Evolutionary conservation across 768 basidiomycete species (phyloP).

Genomic region (Suillus fuscotomentosus): DNA sequence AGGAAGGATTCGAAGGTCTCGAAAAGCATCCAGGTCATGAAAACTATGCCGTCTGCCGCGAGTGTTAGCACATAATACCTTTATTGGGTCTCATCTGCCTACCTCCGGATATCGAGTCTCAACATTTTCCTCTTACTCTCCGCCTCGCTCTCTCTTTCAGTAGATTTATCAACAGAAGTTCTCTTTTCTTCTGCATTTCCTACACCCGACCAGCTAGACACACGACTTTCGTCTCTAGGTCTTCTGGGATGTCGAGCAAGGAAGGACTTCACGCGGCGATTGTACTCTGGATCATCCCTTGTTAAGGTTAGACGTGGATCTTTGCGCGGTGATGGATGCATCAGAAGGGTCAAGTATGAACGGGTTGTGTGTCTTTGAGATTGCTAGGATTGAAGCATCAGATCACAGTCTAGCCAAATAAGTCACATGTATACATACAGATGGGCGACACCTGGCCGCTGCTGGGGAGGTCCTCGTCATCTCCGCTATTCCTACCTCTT

Average conservation of each 20-base stretch:
- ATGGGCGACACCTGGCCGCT: slow-evolving; percentile 76
- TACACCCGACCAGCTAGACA: slow-evolving; percentile 49
- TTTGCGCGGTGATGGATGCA: slow-evolving; percentile 5
- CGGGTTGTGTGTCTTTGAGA: slow-evolving; percentile 20
- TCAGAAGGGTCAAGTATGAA: slow-evolving; percentile 30
- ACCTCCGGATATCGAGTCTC: slow-evolving; percentile 4
- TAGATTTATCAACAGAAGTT: slow-evolving; percentile 4
- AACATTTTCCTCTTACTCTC: slow-evolving; percentile 9
- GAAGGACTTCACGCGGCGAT: slow-evolving; percentile 33
- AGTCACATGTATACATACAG: slow-evolving; percentile 40
- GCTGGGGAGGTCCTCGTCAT: slow-evolving; percentile 70
- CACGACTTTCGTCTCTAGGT: slow-evolving; percentile 30
- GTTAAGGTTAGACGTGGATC: not conserved
- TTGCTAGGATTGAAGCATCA: slow-evolving; percentile 17
- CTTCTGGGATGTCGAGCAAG: slow-evolving; percentile 7
- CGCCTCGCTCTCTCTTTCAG: slow-evolving; percentile 14
- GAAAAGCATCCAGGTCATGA: slow-evolving; percentile 56
- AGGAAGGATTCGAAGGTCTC: slow-evolving; percentile 45
- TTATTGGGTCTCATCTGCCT: not conserved
- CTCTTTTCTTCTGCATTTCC: slow-evolving; percentile 22
- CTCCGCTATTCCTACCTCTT: slow-evolving; percentile 33
- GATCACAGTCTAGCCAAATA: not conserved
- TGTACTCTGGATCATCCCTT: slow-evolving; percentile 21
- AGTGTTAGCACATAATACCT: slow-evolving; percentile 2
- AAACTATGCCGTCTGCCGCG: slow-evolving; percentile 58